phyloP scores from a whole-genome alignment of 495 filamentous ascomycete species.

The Glonium stellatum region DNA sequence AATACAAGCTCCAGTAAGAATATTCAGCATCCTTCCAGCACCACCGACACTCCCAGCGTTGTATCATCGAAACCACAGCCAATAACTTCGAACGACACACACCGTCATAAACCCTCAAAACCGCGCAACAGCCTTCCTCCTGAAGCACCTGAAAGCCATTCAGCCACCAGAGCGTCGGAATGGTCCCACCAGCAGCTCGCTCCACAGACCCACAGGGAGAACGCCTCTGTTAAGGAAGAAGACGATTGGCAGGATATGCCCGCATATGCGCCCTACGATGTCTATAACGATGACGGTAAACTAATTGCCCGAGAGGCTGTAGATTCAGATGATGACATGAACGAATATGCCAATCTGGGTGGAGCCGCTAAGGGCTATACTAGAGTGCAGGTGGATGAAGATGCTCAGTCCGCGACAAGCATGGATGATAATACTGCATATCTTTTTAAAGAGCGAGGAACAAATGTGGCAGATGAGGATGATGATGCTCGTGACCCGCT shows the following conservation, averaged over 20 bases:
- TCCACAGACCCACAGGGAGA: constrained; percentile 38
- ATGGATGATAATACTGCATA: constrained; percentile 98
- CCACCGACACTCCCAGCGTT: background rate
- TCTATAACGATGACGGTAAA: constrained; percentile 89
- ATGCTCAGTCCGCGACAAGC: constrained; percentile 85
- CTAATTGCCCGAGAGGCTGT: constrained; percentile 72
- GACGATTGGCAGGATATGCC: constrained; percentile 91
- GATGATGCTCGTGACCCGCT: constrained; percentile 76
- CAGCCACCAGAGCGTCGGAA: constrained; percentile 55
- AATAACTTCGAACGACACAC: background rate
- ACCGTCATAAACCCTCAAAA: background rate
- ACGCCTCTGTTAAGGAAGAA: constrained; percentile 45
- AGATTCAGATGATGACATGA: constrained; percentile 63
- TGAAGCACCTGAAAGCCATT: constrained; percentile 4
- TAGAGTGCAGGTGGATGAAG: constrained; percentile 84
- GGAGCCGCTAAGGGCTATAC: constrained; percentile 95
- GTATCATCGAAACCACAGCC: constrained; percentile 1
- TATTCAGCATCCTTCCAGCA: background rate
- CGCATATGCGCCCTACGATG: constrained; percentile 80
- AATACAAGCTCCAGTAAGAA: background rate
- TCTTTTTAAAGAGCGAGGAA: constrained; percentile 69
- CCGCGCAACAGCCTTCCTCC: constrained; percentile 4
- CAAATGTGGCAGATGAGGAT: constrained; percentile 58
- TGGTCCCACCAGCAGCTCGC: constrained; percentile 87
- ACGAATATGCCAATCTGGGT: constrained; percentile 66